phyloP scores from a whole-genome alignment of 1,284 basidiomycete genomes.

The Phellinidium pouzarii region DNA sequence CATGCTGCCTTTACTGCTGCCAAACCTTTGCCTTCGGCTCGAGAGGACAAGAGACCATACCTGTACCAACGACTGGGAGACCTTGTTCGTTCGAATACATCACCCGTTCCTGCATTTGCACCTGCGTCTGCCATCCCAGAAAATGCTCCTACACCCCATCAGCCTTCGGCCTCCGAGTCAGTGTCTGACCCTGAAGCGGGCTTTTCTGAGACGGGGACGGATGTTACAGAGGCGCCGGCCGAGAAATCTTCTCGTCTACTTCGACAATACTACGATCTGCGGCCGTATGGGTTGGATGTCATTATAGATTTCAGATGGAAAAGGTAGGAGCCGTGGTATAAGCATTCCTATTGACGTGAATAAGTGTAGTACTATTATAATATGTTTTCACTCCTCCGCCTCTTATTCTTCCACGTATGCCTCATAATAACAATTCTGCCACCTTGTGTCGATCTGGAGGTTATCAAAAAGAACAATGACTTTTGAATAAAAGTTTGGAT shows the following conservation, averaged over 20 bases:
- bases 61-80: neutral
- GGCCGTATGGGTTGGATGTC: slow-evolving; percentile 62
- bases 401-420: too few species aligned
- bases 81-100: neutral
- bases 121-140: neutral
- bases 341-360: neutral
- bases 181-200: neutral
- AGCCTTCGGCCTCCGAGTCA: neutral
- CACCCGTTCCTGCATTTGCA: too few species aligned
- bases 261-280: slow-evolving; percentile 59
- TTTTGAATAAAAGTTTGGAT: too few species aligned
- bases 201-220: neutral
- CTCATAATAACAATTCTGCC: too few species aligned
- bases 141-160: neutral
- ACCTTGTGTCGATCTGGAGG: too few species aligned
- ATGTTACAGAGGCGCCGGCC: neutral
- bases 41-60: neutral
- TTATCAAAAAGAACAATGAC: too few species aligned
- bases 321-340: neutral
- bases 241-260: slow-evolving; percentile 22
- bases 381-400: neutral
- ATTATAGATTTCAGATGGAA: slow-evolving; percentile 65
- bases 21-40: neutral
- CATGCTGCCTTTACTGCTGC: neutral
- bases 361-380: neutral